Base-by-base conservation (phyloP, 257 asterid species). In the Hygrophila difformis region DNA sequence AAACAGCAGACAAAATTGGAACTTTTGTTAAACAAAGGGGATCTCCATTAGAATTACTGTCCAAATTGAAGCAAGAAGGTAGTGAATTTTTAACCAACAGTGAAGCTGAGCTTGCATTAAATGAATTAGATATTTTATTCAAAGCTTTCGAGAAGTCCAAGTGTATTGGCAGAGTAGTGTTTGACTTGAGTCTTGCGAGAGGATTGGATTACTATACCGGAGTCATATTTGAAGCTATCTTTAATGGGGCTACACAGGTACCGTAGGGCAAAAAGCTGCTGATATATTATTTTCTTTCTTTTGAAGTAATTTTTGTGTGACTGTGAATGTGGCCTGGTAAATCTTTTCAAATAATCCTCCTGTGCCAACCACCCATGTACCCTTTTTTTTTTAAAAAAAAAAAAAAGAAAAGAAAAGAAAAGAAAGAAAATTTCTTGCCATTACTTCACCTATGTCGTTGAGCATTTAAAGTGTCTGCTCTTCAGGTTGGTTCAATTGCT, bases 141-240 rank as follows among this genome's bases (percentile, higher is more conserved):
- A 72, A 72, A 66, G 83, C 94, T 47, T 59, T 91, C 57, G 78
- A 40, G 49, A 80, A 61, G 72, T 67, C 93, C 35, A 85, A 71
- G 59, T 82, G 96, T 47, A 69, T 74, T 11, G 37, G 66, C 64
- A 82, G 63, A 76, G 78, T 86, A 34, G 78, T 82, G 57, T 86
- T 91, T 52, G 98, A 86, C 76, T 64, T 91, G 78, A 91, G 98
- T 60, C 98, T 91, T 53, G 98, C 98, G 51, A 80, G 98, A 68
- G 98, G 98, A 34, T 76, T 91, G 63, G 98, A 91, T 73, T 91
- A 91, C 73, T 91, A 91, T 57, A 91, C 98, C 26, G 98, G 98
- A 53, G 93, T 91, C 55, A 78, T 91, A 70, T 91, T 77, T 39
- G 98, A 91, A 75, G 86, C 93, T 54, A 94, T 74, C 59, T 82